A percentile compares a stretch with the other conserved stretches of the same genome.
Conservation (phyloP, 1,139 yeast species). For the Suhomyces bolitotheri region DNA sequence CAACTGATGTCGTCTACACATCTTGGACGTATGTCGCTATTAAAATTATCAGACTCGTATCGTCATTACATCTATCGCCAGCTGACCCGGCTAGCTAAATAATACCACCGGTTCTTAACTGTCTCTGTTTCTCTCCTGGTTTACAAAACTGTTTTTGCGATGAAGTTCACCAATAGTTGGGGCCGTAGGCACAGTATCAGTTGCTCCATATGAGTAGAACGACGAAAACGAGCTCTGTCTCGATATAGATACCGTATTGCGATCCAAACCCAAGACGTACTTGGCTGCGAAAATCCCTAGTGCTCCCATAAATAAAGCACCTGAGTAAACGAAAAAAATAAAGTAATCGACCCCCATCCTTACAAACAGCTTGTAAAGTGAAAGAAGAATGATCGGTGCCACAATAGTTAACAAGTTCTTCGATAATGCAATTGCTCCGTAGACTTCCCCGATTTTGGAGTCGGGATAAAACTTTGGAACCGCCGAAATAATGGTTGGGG, state of each 20-base stretch:
- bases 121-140: constrained; percentile 5
- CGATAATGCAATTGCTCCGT: constrained; percentile 52
- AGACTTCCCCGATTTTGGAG: constrained; percentile 51
- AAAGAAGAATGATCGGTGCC: constrained; percentile 40
- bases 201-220: constrained; percentile 1
- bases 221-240: constrained; percentile 11
- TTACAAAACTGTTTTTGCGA: constrained; percentile 13
- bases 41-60: no score
- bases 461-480: constrained; percentile 52
- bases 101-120: no score
- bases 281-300: constrained; percentile 6
- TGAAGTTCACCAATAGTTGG: constrained; percentile 9
- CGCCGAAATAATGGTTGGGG: constrained; percentile 51
- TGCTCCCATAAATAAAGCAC: constrained; percentile 3
- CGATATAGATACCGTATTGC: constrained; percentile 8
- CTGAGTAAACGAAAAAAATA: constrained; percentile 11
- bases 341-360: constrained; percentile 11
- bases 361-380: constrained; percentile 32
- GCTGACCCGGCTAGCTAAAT: no score
- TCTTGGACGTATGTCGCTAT: no score
- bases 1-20: no score
- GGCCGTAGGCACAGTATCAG: neutral
- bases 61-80: no score
- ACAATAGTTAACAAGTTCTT: constrained; percentile 40
- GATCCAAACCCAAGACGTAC: constrained; percentile 9